Percentiles rank a stretch among this genome's conserved stretches.
Conservation (phyloP, 1,139 yeast genomes). For the Yamadazyma dendronema region DNA sequence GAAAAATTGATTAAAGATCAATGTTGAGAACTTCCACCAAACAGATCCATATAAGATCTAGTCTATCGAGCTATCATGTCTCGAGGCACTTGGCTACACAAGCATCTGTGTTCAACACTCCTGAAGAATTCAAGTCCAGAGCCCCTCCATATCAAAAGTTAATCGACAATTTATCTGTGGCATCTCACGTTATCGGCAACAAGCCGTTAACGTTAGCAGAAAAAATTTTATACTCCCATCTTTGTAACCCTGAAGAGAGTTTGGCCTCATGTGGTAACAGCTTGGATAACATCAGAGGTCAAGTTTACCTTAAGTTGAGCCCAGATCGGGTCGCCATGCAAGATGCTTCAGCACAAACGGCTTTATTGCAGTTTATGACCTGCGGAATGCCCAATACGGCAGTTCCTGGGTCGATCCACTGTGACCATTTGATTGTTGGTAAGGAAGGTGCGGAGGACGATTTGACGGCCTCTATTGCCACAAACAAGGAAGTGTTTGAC, state of each 20-base stretch:
- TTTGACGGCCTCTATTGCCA: conserved; percentile 68
- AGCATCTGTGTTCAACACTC: conserved; percentile 37
- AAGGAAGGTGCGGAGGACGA: conserved; percentile 86
- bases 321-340: conserved; percentile 99
- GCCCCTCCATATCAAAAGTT: conserved; percentile 87
- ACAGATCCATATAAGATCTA: conserved; percentile 6
- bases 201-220: conserved; percentile 90
- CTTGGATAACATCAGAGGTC: conserved; percentile 68
- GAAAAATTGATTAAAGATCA: background rate
- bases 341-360: conserved; percentile 99
- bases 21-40: conserved; percentile 6
- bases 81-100: conserved; percentile 29
- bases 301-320: conserved; percentile 78
- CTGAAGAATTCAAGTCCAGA: conserved; percentile 61
- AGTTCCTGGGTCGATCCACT: conserved; percentile 94
- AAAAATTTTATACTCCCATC: conserved; percentile 88
- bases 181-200: conserved; percentile 60
- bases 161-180: conserved; percentile 58
- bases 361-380: conserved; percentile 93
- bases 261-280: conserved; percentile 48
- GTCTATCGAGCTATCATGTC: conserved; percentile 1
- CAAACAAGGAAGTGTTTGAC: conserved; percentile 91
- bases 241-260: conserved; percentile 81
- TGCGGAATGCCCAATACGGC: conserved; percentile 84
- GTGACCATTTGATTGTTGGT: conserved; percentile 97